Evolutionary conservation across 371 early-diverging fungal genomes (phyloP), one percentile per base, ranked within the genome.

Genomic region (Dichotomocladium elegans): DNA sequence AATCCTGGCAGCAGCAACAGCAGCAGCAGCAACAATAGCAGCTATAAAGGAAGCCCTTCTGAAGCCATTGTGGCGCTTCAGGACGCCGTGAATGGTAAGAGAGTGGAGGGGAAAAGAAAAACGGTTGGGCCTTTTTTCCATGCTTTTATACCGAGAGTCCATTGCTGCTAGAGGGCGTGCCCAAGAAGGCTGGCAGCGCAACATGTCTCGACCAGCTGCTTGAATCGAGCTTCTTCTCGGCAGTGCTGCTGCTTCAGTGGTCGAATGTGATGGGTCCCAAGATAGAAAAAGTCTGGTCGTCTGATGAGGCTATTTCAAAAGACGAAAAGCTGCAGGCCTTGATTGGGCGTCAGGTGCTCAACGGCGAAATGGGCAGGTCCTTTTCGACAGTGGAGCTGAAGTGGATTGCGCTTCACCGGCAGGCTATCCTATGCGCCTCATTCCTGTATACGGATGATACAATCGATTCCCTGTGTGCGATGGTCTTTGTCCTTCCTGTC

Each of bases 211-310:
- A 45, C 26, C 35, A 70, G 28, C 45, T 82, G 21, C 76, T 80
- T 34, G 78, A 80, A 19, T 72, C 72, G n/a, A 74, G 77, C 17
- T 82, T 82, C 53, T 82, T 82, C 55, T 73, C 79, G 1, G 76
- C 73, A 3, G 77, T 78, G 29, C 61, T 80, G 57, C 64, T 80
- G 17, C 65, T 82, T 22, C 79, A 79, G 35, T 82, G 83, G 83
- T 82, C 83, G 7, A 80, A 82, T 50, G 61, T 82, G n/a, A 64
- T 79, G 8, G 83, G 83, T 0, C 83, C 83, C 19, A 77, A 80
- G 50, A 77, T 79, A 31, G 79, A 79, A 28, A 80, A 79, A 51
- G 71, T 80, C 43, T 68, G 70, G 67, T 65, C 73, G 1, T 47
- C 53, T 17, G 25, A 35, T 2, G 46, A 53, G 11, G 62, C 24